Conservation (phyloP, 495 filamentous ascomycete species). For the Ramalina peruviana region DNA sequence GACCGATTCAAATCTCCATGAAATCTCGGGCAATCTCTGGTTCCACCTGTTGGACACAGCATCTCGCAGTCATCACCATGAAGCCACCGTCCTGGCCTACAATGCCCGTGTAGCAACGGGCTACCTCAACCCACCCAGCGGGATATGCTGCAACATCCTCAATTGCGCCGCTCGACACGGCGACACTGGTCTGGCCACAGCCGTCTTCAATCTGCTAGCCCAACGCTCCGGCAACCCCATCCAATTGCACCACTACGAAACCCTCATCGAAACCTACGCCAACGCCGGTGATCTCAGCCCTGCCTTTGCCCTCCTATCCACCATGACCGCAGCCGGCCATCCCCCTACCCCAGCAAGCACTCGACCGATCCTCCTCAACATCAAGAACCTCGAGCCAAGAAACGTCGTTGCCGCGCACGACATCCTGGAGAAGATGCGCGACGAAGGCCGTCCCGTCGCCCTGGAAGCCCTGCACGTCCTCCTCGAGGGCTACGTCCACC, state of each 20-base stretch:
- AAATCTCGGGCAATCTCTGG: constrained; percentile 42
- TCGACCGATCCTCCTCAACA: constrained; percentile 36
- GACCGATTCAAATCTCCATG: constrained; percentile 12
- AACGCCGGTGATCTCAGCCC: constrained; percentile 28
- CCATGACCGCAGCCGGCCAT: constrained; percentile 47
- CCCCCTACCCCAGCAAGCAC: constrained; percentile 39
- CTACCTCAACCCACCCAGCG: constrained; percentile 51
- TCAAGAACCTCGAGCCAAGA: constrained; percentile 19
- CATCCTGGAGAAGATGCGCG: constrained; percentile 38
- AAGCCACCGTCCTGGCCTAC: constrained; percentile 52
- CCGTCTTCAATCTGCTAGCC: constrained; percentile 42
- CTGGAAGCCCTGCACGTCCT: constrained; percentile 46
- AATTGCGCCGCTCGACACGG: constrained; percentile 50
- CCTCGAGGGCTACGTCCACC: constrained; percentile 37
- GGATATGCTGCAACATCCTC: constrained; percentile 50
- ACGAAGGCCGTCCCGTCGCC: constrained; percentile 32
- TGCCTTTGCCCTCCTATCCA: constrained; percentile 20
- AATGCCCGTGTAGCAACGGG: constrained; percentile 37
- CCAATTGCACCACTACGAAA: constrained; percentile 57
- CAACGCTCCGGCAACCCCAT: constrained; percentile 35
- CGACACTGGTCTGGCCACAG: constrained; percentile 51
- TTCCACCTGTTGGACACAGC: constrained; percentile 57
- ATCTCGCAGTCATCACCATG: constrained; percentile 35
- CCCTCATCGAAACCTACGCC: constrained; percentile 55
- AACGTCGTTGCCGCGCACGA: constrained; percentile 32